Base-by-base conservation (phyloP, 768 basidiomycete species). In the Kwoniella sp. region DNA sequence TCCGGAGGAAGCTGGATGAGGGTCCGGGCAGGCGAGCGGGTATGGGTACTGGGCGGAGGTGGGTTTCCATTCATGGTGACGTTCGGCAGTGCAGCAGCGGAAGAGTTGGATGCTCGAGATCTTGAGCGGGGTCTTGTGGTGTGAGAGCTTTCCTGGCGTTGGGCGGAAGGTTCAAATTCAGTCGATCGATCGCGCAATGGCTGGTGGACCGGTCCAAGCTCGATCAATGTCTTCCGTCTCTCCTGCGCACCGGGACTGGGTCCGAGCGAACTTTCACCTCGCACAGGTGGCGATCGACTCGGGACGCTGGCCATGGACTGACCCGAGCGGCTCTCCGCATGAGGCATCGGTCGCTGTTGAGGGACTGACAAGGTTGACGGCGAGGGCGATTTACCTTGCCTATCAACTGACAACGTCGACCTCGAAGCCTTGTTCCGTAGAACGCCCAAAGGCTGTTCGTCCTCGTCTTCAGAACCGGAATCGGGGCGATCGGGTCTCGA, bases 391-490 rank as follows among this genome's bases (percentile, higher is more conserved):
- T 60, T 60, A 25, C 58, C 58, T 26, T 51, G 50, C 11, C 26
- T n/a, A 23, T 56, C 34, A 9, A 56, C n/a, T 2, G 65, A 59
- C 17, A 69, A 51, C 5, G 56, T 30, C n/a, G 66, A 65, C 17
- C 57, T 53, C 1, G 69, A 71, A 22, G 69, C 69, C 34, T 38
- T 61, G 26, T 54, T 23, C 4, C 60, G 48, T 2, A 71, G 12
- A 3, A 48, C 45, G 20, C 69, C 66, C 5, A 73, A 53, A 13
- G 63, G 62, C 54, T 65, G 69, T 13, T 63, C 52, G n/a, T 57
- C 55, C 4, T 63, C 45, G 13, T 48, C 37, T 13, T 38, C 54
- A 20, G 25, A 55, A 11, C 31, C 54, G 30, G 37, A 34, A 22
- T 23, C 30, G 13, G 55, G 20, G 20, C 15, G 5, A 17, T 45